phyloP scores from a whole-genome alignment of 768 basidiomycete genomes.

The Amanita fuliginea region DNA sequence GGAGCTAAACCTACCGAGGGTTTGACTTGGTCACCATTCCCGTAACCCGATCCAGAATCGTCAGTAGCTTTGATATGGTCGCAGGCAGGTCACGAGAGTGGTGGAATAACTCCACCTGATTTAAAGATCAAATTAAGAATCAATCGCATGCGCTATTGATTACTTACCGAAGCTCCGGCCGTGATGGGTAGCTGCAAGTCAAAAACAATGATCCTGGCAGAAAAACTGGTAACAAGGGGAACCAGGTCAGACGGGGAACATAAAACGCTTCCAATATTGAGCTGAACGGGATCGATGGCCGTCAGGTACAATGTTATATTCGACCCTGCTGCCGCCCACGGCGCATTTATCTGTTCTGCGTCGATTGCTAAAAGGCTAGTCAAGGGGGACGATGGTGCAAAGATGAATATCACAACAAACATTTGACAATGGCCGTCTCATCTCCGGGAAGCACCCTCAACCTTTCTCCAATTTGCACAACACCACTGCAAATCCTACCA shows the following conservation, averaged over 20 bases:
- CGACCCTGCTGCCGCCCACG: slow-evolving; percentile 86
- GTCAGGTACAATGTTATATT: slow-evolving; percentile 83
- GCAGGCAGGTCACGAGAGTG: slow-evolving; percentile 92
- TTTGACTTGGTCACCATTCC: slow-evolving; percentile 66
- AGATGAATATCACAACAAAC: slow-evolving; percentile 21
- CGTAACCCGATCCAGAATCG: slow-evolving; percentile 66
- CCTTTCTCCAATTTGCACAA: slow-evolving; percentile 87
- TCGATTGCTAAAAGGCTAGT: slow-evolving; percentile 59
- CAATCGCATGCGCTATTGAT: background rate
- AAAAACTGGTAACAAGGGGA: slow-evolving; percentile 68
- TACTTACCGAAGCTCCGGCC: slow-evolving; percentile 67
- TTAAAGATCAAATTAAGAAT: background rate
- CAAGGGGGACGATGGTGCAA: background rate
- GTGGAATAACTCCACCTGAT: slow-evolving; percentile 85
- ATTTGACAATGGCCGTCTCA: slow-evolving; percentile 72
- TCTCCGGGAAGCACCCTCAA: slow-evolving; percentile 87
- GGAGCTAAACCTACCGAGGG: slow-evolving; percentile 53
- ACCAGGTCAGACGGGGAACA: slow-evolving; percentile 67
- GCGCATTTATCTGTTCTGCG: slow-evolving; percentile 60
- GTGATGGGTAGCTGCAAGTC: slow-evolving; percentile 88
- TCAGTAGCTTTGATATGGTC: slow-evolving; percentile 70
- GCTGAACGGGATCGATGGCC: slow-evolving; percentile 74
- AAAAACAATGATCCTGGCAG: slow-evolving; percentile 86
- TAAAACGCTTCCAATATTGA: slow-evolving; percentile 82
- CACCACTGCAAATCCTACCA: slow-evolving; percentile 77